Conservation (phyloP, 352 stramenopile genomes). For the Phytophthora pini region DNA sequence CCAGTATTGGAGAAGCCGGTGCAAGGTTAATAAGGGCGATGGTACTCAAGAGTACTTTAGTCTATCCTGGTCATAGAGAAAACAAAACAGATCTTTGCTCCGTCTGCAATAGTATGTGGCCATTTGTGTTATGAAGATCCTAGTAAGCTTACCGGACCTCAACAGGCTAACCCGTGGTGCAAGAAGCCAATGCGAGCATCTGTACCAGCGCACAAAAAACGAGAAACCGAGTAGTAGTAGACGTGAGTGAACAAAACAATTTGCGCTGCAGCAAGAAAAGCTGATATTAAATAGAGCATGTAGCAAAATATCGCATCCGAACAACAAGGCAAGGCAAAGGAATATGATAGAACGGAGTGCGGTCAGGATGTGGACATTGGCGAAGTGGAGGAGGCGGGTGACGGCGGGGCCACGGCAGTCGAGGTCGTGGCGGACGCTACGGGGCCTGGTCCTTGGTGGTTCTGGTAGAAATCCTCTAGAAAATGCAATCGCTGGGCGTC, state of each 20-base stretch:
- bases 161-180: too few species aligned
- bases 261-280: constrained; percentile 11
- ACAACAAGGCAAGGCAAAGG: constrained; percentile 36
- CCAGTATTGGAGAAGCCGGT: background rate
- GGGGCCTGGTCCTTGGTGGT: constrained; percentile 19
- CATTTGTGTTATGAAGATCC: too few species aligned
- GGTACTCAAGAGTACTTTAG: constrained; percentile 1
- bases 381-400: constrained; percentile 29
- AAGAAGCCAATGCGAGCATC: too few species aligned
- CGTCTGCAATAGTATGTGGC: too few species aligned
- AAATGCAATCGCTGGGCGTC: constrained; percentile 79
- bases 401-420: constrained; percentile 23
- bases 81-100: constrained; percentile 1
- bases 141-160: too few species aligned
- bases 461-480: constrained; percentile 68
- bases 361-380: constrained; percentile 41
- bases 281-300: constrained; percentile 48
- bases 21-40: too few species aligned
- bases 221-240: too few species aligned
- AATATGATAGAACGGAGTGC: constrained; percentile 38
- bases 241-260: constrained; percentile 6
- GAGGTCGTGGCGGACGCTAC: constrained; percentile 20
- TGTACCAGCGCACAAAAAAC: too few species aligned
- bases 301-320: constrained; percentile 40
- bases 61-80: constrained; percentile 18